Percentiles rank a stretch among this genome's conserved stretches.
phyloP scores from a whole-genome alignment of 441 rosid species.

The Cnidoscolus chayamansa region DNA sequence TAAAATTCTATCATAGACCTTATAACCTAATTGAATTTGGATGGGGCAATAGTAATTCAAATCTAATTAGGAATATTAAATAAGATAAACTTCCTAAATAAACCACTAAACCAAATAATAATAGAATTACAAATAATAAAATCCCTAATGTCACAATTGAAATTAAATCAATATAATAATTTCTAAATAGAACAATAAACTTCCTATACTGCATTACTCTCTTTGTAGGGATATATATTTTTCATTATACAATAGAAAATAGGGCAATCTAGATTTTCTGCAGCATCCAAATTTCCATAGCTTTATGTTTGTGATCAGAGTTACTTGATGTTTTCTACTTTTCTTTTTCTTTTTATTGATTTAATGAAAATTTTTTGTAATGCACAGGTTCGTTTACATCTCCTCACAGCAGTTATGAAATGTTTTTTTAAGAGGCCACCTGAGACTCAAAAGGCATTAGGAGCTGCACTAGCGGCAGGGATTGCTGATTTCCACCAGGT shows the following conservation, averaged over 20 bases:
- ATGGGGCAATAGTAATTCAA: no score
- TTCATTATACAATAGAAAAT: background rate
- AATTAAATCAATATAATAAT: no score
- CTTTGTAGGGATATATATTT: background rate
- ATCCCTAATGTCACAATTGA: no score
- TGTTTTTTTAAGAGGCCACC: conserved; percentile 95
- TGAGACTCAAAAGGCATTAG: conserved; percentile 89
- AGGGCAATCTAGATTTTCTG: conserved; percentile 1
- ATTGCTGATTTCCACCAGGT: conserved; percentile 93
- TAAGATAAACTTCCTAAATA: no score
- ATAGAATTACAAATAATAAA: no score
- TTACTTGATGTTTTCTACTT: background rate
- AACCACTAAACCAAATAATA: no score
- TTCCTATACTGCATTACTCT: no score
- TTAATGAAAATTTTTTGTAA: conserved; percentile 24
- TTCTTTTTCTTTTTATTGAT: conserved; percentile 2
- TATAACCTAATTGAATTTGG: no score
- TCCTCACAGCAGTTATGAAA: conserved; percentile 89
- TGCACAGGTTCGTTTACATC: conserved; percentile 90
- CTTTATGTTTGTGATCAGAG: background rate
- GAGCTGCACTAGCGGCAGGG: conserved; percentile 88
- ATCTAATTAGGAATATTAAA: no score
- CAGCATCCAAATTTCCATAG: background rate
- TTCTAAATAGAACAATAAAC: no score
- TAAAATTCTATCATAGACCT: no score